Base-by-base conservation (phyloP, 345 rosid species). In the Boechera divaricarpa region DNA sequence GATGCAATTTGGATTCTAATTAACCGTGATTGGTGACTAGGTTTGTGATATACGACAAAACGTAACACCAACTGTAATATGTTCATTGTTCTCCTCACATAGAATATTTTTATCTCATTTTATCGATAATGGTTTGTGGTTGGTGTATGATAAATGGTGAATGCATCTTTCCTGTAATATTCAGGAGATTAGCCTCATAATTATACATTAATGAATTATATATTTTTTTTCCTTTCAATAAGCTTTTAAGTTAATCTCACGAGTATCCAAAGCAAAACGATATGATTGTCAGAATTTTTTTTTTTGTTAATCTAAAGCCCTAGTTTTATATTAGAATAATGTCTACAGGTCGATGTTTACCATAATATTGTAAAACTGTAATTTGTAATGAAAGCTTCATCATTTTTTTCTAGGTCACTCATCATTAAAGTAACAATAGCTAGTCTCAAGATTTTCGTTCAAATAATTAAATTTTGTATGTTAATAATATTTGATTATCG, bases 31-130 rank as follows among this genome's bases (percentile, higher is more conserved):
- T 77, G 77, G 69, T 75, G 76, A 70, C 74, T 29, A 67, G 54
- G 12, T 63, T 60, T 52, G 36, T 47, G 18, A 64, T 60, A 45
- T 73, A 52, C 75, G 89, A 87, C 86, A 84, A 84, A 75, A 73
- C 29, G 65, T 77, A 77, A 78, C 68, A 79, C 77, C 51, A 49
- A 39, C 32, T 36, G 13, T 73, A 5, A 8, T 28, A 5, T 12
- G 18, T 47, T 59, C 4, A 32, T 45, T 47, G n/a, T 49, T 32
- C 49, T 47, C 11, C 24, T 56, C 35, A 32, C 54, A 73, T 11
- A 42, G 8, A 13, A 53, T 63, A 48, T 3, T 16, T 31, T 45
- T 7, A n/a, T 10, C 57, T 32, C 70, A 31, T 48, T 60, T 59
- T 21, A 59, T 48, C 59, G 75, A 61, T 6, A 32, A 13, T 36